phyloP scores from a whole-genome alignment of 768 basidiomycete species.

The Leccinum rimulosum region DNA sequence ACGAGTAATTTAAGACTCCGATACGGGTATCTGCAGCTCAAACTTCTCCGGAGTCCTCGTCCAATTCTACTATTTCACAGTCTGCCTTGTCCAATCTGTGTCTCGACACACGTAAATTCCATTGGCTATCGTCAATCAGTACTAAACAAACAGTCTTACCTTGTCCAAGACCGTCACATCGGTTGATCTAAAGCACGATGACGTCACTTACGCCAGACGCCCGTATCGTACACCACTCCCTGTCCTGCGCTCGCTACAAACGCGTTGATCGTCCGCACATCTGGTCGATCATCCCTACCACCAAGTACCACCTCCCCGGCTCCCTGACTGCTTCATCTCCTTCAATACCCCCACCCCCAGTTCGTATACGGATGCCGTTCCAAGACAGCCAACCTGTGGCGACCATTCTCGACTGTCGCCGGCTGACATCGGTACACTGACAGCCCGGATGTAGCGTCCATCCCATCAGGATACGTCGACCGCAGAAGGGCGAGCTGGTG shows the following conservation, averaged over 20 bases:
- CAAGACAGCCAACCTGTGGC: constrained; percentile 65
- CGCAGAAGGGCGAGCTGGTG: constrained; percentile 81
- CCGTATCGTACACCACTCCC: constrained; percentile 81
- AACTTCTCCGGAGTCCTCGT: neutral
- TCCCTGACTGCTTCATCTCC: constrained; percentile 47
- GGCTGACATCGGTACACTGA: constrained; percentile 84
- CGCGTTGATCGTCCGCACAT: constrained; percentile 70
- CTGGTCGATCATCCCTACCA: constrained; percentile 82
- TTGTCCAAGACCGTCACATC: constrained; percentile 76
- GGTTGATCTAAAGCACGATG: constrained; percentile 69
- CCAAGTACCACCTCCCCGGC: constrained; percentile 63
- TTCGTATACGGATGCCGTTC: constrained; percentile 90
- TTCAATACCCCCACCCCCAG: constrained; percentile 52
- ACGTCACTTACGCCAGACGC: constrained; percentile 81
- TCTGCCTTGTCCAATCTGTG: constrained; percentile 82
- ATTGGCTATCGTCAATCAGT: constrained; percentile 46
- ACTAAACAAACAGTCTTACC: constrained; percentile 39
- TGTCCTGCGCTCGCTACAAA: constrained; percentile 81
- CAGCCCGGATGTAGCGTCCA: constrained; percentile 65
- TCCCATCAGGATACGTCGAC: constrained; percentile 58
- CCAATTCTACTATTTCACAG: constrained; percentile 76
- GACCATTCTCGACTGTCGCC: constrained; percentile 41
- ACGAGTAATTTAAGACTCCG: constrained; percentile 31
- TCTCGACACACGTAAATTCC: constrained; percentile 89
- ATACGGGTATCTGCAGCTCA: constrained; percentile 4